These are phyloP conservation scores for Excoecaria agallocha DNA, from an alignment of 345 rosid genomes.

Conservation along the genomic window DNA sequence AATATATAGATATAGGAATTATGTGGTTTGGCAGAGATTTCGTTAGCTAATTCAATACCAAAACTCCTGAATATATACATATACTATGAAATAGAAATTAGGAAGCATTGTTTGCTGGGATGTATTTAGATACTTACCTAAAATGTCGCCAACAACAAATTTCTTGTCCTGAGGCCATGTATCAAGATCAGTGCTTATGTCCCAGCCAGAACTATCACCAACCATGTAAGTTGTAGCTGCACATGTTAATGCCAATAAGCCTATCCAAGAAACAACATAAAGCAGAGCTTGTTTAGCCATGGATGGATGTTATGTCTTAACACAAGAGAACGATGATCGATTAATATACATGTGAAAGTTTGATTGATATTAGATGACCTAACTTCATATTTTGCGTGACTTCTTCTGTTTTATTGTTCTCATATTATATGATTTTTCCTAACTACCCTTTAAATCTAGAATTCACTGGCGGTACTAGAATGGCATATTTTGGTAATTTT, in stretches of 20 bases:
- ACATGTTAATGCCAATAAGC: slow-evolving; percentile 30
- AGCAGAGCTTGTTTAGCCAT: slow-evolving; percentile 23
- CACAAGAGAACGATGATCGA: slow-evolving; percentile 6
- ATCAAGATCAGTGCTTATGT: slow-evolving; percentile 70
- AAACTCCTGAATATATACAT: no score
- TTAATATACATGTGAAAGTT: slow-evolving; percentile 10
- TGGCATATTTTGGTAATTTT: no score
- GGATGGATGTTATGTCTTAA: no score
- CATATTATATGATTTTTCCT: background rate
- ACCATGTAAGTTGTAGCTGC: slow-evolving; percentile 60
- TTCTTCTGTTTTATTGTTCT: background rate
- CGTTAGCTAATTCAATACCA: no score
- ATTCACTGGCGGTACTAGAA: no score
- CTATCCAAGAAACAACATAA: slow-evolving; percentile 25
- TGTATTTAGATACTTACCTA: slow-evolving; percentile 40
- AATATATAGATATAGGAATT: no score
- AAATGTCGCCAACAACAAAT: slow-evolving; percentile 71
- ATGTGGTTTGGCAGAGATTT: no score
- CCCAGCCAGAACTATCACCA: slow-evolving; percentile 92
- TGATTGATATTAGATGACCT: slow-evolving; percentile 41
- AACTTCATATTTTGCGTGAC: slow-evolving; percentile 24
- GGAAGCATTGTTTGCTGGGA: no score
- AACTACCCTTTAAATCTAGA: background rate
- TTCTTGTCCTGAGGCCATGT: slow-evolving; percentile 64
- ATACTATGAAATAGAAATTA: no score